Base-by-base conservation (phyloP, 345 rosid species). In the Hypericum androsaemum region DNA sequence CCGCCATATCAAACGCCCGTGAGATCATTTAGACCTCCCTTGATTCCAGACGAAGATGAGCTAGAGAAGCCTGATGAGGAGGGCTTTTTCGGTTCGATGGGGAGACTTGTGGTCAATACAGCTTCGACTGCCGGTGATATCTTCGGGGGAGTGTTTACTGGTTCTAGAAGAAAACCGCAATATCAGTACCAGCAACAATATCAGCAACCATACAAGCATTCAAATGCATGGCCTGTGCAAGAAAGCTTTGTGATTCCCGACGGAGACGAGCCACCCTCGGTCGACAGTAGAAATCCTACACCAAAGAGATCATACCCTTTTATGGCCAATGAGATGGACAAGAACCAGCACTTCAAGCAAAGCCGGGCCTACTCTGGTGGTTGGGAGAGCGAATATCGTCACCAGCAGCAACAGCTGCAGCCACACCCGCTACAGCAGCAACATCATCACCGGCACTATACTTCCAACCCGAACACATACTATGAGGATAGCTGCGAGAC, bases 401-500 rank as follows among this genome's bases (percentile, higher is more conserved):
- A 59, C 9, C 61, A 53, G 47, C 71, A 66, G 17, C 76, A 57
- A 5, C 64, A 39, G 15, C 71, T 61, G 45, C 75, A 67, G 35
- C 78, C 70, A 52, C 72, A 65, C 10, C 45, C 52, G 45, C 69
- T 65, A 7, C 78, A 56, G 7, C 72, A 71, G 38, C 89, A 75
- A 43, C 74, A 71, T 7, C 84, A 74, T 35, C 77, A 74, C 50
- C 68, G 61, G 70, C 72, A 76, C 44, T 65, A 71, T 37, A 64
- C 71, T 10, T 56, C 82, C 0, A 64, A 70, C 42, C 77, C 84
- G 0, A 59, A 73, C 49, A 75, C 95, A 11, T 75, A 74, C 59
- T 77, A 76, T n/a, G 90, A 88, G 70, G 80, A 80, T 43, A 74
- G 76, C 76, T 59, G 86, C 6, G 87, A 92, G 73, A 79, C 84